Percentiles rank a stretch among this genome's conserved stretches.
These are phyloP conservation scores for Xylaria scruposa DNA, from an alignment of 495 filamentous ascomycete species.

Conservation along the genomic window DNA sequence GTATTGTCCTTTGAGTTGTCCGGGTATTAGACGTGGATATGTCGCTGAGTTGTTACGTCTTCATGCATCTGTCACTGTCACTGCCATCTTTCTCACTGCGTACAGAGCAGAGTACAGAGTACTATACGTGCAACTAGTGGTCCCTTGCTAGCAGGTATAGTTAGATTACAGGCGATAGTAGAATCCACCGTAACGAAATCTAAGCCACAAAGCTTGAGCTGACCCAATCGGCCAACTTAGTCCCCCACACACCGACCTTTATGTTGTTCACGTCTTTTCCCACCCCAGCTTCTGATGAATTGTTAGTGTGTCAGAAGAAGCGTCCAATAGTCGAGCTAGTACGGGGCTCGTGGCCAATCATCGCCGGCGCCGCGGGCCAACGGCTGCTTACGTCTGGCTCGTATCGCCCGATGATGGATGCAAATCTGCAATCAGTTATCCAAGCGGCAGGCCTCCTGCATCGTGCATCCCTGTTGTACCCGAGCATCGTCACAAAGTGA, in stretches of 20 bases:
- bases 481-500: not conserved
- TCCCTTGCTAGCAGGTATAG: not conserved
- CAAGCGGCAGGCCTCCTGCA: slow-evolving; percentile 9
- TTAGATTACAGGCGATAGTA: not conserved
- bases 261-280: not conserved
- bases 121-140: not conserved
- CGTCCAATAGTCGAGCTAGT: not conserved
- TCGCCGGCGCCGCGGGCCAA: not conserved
- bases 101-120: too few relatives aligned
- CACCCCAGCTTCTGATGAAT: slow-evolving; percentile 1
- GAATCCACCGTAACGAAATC: not conserved
- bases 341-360: slow-evolving; percentile 20
- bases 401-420: slow-evolving; percentile 8
- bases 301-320: not conserved
- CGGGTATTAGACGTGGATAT: not conserved
- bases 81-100: not conserved
- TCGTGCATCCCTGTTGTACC: not conserved
- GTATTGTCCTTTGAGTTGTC: not conserved
- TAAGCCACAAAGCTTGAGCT: slow-evolving; percentile 24
- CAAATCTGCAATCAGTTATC: not conserved
- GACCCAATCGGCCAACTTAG: slow-evolving; percentile 9
- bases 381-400: slow-evolving; percentile 5
- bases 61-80: not conserved
- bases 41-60: not conserved
- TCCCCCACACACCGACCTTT: not conserved